A percentile compares a stretch with the other conserved stretches of the same genome.
Conservation (phyloP, 306 rosid species). For the Citrullus amarus region DNA sequence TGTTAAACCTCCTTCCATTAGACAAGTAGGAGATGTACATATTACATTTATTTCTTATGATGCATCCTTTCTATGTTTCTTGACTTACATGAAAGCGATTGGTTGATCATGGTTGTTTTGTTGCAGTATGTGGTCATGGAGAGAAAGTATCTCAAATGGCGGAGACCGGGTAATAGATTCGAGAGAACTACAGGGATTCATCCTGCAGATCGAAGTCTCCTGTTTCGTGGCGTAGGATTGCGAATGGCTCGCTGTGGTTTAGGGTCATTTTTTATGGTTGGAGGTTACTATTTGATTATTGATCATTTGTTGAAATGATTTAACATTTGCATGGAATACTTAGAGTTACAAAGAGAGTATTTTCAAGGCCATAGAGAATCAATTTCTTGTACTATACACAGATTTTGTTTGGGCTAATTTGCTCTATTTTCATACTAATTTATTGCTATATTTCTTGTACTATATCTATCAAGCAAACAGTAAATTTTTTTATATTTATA, state of each 20-base stretch:
- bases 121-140: slow-evolving; percentile 56
- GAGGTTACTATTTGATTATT: slow-evolving; percentile 53
- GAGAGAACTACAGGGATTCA: slow-evolving; percentile 66
- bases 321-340: slow-evolving; percentile 4
- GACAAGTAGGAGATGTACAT: too few species aligned
- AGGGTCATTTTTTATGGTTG: slow-evolving; percentile 56
- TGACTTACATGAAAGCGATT: not conserved
- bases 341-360: not conserved
- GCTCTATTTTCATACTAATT: too few species aligned
- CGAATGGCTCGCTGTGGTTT: slow-evolving; percentile 73
- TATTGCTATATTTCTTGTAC: too few species aligned
- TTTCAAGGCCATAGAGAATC: not conserved
- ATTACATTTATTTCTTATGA: not conserved
- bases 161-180: slow-evolving; percentile 50
- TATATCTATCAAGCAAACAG: too few species aligned
- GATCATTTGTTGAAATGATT: slow-evolving; percentile 27
- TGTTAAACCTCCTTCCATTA: too few species aligned
- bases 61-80: not conserved
- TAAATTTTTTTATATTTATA: too few species aligned
- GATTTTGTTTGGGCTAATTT: not conserved
- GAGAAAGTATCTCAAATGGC: slow-evolving; percentile 69
- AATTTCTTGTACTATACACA: not conserved
- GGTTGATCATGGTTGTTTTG: slow-evolving; percentile 12
- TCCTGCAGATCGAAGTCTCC: slow-evolving; percentile 60
- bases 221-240: slow-evolving; percentile 51